Base-by-base conservation (phyloP, 140 eudicot species). In the Senecio squalidus region DNA sequence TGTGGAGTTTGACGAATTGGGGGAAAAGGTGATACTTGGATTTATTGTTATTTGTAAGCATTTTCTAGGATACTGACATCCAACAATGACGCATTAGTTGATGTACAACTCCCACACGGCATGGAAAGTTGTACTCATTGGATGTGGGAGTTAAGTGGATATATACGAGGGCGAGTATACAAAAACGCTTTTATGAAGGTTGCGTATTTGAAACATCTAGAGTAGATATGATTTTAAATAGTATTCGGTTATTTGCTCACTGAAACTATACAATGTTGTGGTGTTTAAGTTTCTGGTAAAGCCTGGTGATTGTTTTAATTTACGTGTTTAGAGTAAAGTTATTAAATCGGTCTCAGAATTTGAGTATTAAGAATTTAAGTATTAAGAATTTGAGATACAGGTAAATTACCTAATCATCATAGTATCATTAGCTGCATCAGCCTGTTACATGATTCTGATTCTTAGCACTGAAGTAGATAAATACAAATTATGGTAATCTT, bases 131-230 rank as follows among this genome's bases (percentile, higher is more conserved):
- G 33, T 23, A 39, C 27, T 15, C 15, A 18, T 52, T 39, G 22
- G 27, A 38, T 46, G 24, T 33, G 23, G 48, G 38, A 49, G 49
- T n/a, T 62, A 46, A 28, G 50, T 31, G 50, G 53, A 52, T 52
- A 17, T 25, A 13, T 26, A 48, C 0, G 14, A 22, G 25, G 25
- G 44, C 11, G 21, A 9, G 27, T 26, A 52, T 52, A 16, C 6
- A 49, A 10, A 9, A 65, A 9, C 30, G 10, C 26, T n/a, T 26
- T 13, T 28, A 34, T 34, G 69, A 23, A 2, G 44, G 17, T 53
- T 40, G 55, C 10, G 34, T 39, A 14, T 66, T 9, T 54, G 55
- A 66, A 39, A 53, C 21, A 29, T 27, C 8, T 18, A 13, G 23
- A 33, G 45, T 17, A 11, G 55, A 48, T 39, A 27, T 40, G 27